Evolutionary conservation across 257 asterid species (phyloP).

Genomic region (Anisodus tanguticus): DNA sequence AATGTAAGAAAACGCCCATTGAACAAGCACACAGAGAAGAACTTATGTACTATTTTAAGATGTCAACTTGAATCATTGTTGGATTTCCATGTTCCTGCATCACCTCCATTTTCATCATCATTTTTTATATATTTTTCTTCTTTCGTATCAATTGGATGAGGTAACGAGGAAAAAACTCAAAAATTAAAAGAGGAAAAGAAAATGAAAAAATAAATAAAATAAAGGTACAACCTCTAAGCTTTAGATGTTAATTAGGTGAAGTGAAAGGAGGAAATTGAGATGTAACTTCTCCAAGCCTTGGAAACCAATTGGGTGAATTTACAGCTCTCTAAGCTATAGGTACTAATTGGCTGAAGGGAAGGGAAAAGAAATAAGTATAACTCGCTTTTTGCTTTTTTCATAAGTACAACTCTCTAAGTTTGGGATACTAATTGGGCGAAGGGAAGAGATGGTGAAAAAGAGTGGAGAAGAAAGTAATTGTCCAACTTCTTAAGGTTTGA

Average conservation of each 20-base stretch:
- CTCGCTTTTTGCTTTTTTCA: background rate
- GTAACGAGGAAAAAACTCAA: background rate
- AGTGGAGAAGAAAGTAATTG: background rate
- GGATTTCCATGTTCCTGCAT: background rate
- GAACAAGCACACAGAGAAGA: background rate
- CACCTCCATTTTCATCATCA: background rate
- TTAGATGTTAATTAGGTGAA: background rate
- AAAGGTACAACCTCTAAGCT: background rate
- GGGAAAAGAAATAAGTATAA: too few species aligned
- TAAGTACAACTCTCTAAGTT: background rate
- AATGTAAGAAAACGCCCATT: background rate
- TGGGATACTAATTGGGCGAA: background rate
- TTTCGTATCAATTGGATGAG: background rate
- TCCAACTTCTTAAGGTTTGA: background rate
- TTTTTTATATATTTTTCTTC: background rate
- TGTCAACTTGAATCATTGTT: background rate
- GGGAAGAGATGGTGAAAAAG: background rate
- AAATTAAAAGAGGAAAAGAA: background rate
- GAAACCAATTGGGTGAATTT: too few species aligned
- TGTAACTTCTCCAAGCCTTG: too few species aligned
- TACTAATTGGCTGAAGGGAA: background rate
- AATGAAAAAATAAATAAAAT: background rate
- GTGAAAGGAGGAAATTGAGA: background rate
- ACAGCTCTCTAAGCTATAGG: background rate
- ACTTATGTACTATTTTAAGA: background rate